Base-by-base conservation (phyloP, 1,284 basidiomycete species). In the Ceratobasidium sp. region DNA sequence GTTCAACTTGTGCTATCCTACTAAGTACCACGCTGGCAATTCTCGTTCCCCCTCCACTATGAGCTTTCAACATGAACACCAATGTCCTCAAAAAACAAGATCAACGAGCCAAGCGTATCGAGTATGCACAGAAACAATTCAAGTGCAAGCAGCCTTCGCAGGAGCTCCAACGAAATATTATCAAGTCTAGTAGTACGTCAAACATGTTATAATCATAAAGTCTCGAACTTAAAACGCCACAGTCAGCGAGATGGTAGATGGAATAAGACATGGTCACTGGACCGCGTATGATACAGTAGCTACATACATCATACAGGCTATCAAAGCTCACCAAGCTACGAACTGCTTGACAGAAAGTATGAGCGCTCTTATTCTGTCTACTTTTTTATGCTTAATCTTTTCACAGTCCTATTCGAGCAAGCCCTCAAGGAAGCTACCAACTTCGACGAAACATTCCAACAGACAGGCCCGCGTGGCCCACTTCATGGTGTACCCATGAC, bases 401-500 rank as follows among this genome's bases (percentile, higher is more conserved):
- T 30, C 28, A 18, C 30, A 92, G 90, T 92, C n/a, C 82, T 92
- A 80, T 91, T 92, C 78, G 85, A 85, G 26, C 84, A 86, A 67
- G 93, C 91, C 2, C 83, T 87, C n/a, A 79, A 84, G 73, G 84
- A 86, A 73, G 92, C 92, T 0, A 82, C 82, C 52, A 84, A 84
- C 46, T 84, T 94, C 1, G 93, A 95, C 78, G 81, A 82, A 3
- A 87, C 91, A 75, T 93, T 91, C 77, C 83, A 84, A 1, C 76
- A 78, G 16, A 91, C 89, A 0, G 87, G 87, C 55, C 82, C 82
- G 74, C 85, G 85, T 21, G 95, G 95, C 0, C 88, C 88, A 13
- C 84, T 95, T 44, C 92, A 93, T 79, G 94, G 94, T 32, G 88
- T 97, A n/a, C 95, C 95, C 4, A 86, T 94, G 69, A 88, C 88